Evolutionary conservation across 192 early-diverging fungal species (phyloP), one percentile per base, ranked within the genome.

Genomic region (Backusella psychrophila): DNA sequence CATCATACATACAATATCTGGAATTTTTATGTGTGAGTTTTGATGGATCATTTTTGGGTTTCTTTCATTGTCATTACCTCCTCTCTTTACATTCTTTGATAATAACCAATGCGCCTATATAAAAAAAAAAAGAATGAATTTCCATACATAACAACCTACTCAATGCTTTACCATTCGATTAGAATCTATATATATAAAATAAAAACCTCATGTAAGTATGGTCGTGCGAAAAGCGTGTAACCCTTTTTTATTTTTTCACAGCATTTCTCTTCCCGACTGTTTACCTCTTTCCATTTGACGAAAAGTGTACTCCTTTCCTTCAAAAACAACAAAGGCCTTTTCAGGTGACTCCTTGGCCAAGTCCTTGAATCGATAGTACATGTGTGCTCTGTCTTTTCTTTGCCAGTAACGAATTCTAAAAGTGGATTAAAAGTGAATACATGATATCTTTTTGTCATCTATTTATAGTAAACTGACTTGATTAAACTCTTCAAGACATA

Each of bases 1-100:
- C 80, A 81, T 81, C 81, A 93, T 78, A 75, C 83, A 85, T 38
- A 92, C 82, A 14, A 87, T 85, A 42, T 91, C 87, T 75, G 21
- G 83, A 75, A 38, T 91, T 56, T 56, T 56, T 59, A 19, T 59
- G 7, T 82, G 14, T 65, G 2, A 68, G 42, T 52, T 33, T 33
- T 49, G 34, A 38, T 21, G 21, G 4, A 4, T 14, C 1, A 44
- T 44, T 44, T 44, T 17, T 44, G 42, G 1, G 9, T 14, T 8
- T 42, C 11, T 44, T 44, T 4, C 14, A 44, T 44, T 44, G 4
- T 44, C 4, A 44, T 44, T 78, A 77, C 82, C 79, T 39, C 73
- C 70, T 36, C 31, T 63, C 34, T 81, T 69, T 14, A 83, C 41
- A 49, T 68, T 56, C 33, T 83, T 67, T 8, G 69, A 44, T 31